Percentiles rank a stretch among this genome's conserved stretches.
These are phyloP conservation scores for Crucibulum laeve DNA, from an alignment of 768 basidiomycete genomes.

Conservation along the genomic window DNA sequence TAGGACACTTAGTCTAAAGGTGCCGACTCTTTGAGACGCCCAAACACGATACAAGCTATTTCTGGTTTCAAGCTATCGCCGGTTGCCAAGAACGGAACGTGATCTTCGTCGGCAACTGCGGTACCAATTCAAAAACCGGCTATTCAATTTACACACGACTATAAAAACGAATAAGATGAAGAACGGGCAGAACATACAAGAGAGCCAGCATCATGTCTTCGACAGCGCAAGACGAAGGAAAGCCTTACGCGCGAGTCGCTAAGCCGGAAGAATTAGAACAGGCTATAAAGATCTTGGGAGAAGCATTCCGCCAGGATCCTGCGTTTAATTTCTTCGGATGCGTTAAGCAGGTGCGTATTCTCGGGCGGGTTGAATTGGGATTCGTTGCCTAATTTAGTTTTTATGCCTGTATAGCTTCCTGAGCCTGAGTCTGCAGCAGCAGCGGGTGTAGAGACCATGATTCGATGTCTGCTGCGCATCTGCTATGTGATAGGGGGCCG, in stretches of 20 bases:
- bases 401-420: neutral
- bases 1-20: too few relatives aligned
- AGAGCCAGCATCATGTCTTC: neutral
- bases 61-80: too few relatives aligned
- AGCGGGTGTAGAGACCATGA: conserved; percentile 10
- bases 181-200: too few relatives aligned
- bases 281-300: conserved; percentile 11
- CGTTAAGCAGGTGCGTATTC: conserved; percentile 15
- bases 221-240: neutral
- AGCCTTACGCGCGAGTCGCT: conserved; percentile 10
- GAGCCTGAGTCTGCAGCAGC: conserved; percentile 8
- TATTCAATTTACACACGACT: too few relatives aligned
- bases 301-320: conserved; percentile 24
- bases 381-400: neutral
- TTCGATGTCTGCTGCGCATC: conserved; percentile 12
- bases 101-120: too few relatives aligned
- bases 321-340: conserved; percentile 22
- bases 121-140: too few relatives aligned
- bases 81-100: too few relatives aligned
- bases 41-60: too few relatives aligned
- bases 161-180: too few relatives aligned
- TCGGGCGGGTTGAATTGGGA: neutral
- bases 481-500: conserved; percentile 18
- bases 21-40: too few relatives aligned
- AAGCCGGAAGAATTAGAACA: conserved; percentile 17